Evolutionary conservation across 768 basidiomycete genomes (phyloP), one percentile per base, ranked within the genome.

Genomic region (Hortiboletus campestris): DNA sequence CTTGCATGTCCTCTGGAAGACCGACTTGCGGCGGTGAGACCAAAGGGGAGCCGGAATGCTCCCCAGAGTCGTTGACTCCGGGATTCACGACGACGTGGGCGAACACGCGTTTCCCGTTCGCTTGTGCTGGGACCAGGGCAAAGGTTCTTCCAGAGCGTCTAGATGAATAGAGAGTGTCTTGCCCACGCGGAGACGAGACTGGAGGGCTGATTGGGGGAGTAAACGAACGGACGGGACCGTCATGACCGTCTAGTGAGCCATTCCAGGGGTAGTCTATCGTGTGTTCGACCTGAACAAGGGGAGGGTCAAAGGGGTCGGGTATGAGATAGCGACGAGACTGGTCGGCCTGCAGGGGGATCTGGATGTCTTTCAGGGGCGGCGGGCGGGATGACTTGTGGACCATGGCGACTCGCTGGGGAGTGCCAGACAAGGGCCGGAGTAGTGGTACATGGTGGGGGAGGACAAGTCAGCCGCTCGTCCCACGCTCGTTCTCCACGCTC

Each of bases 1-100:
- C 67, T 31, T 43, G 61, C 63, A 72, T 65, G 45, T 71, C 69
- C 28, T 59, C 57, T 40, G 61, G 67, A 39, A 71, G 56, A n/a
- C 71, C 69, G 20, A 38, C 34, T 17, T 51, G 17, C 14, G 7
- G 36, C 8, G 49, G 17, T 8, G 40, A 36, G 25, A 32, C 6
- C 7, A 44, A 40, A 22, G 19, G 12, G 35, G 19, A 12, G 35
- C 4, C 14, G 12, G 28, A 14, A 28, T 46, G 7, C 31, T 31
- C 34, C 4, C 25, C 25, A 6, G 45, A 28, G 34, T 43, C 31
- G 44, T 43, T 35, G 49, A 28, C 45, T 32, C 43, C 39, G 19
- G 28, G 48, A 38, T 51, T 34, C 47, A 53, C 58, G 39, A 63
- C 46, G 52, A 49, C 49, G 49, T 61, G 69, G 34, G 56, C 50